Base-by-base conservation (phyloP, 148 eudicot species). In the Amaranthus palmeri region DNA sequence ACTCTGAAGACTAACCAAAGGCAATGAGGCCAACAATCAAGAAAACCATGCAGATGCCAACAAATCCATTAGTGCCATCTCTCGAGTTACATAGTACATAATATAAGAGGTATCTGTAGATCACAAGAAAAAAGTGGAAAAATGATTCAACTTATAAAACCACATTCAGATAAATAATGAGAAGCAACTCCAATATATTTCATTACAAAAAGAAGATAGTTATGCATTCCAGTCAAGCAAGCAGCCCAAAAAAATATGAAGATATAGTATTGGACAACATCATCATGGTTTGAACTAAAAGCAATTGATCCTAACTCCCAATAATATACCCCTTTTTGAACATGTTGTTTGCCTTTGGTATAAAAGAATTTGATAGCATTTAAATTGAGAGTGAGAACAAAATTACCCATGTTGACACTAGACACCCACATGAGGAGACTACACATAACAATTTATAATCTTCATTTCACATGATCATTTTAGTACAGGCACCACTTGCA, bases 1-100 rank as follows among this genome's bases (percentile, higher is more conserved):
- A 65, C 56, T 55, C 64, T 61, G n/a, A 25, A 65, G 60, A 72
- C 85, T 74, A 88, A 92, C 99, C 99, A 14, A 88, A 68, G 67
- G 87, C 96, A 79, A 88, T 84, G 60, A 96, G 89, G 78, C 93
- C 86, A 44, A 96, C 88, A 77, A 88, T 8, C 74, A 90, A 72
- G 79, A 84, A 83, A 77, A 83, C 91, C 66, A 83, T 60, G 40
- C 77, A 66, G 8, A 90, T 66, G 70, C 90, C 96, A 15, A 72
- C 81, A 49, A 83, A 25, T 53, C 72, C 80, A 61, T 79, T 74
- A 40, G 70, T 61, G 54, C 76, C 80, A 82, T 82, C 85, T 58
- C 50, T 76, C 65, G 80, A 68, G 14, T 70, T 81, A 76, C 77
- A 81, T 13, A 92, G 10, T 57, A 85, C 52, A 80, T 92, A 96